These are phyloP conservation scores for Diversispora epigaea DNA, from an alignment of 192 early-diverging fungal genomes.

Conservation along the genomic window DNA sequence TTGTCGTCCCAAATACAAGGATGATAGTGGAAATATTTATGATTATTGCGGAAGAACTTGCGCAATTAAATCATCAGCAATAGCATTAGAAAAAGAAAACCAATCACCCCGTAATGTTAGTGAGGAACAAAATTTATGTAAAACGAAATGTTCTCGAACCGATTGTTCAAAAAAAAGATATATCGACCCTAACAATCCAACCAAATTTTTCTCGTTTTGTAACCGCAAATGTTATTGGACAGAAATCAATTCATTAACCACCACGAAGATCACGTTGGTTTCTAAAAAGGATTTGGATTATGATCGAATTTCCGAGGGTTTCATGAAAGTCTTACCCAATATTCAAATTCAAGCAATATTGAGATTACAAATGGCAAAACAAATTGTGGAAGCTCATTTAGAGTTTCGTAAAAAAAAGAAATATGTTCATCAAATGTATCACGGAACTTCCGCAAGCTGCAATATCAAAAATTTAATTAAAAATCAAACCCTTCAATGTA, in stretches of 20 bases:
- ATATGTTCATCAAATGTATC: neutral
- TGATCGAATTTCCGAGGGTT: neutral
- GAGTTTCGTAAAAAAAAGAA: neutral
- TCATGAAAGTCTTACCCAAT: neutral
- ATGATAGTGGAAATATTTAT: neutral
- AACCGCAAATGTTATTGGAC: neutral
- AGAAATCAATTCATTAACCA: neutral
- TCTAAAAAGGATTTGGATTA: slow-evolving; percentile 7
- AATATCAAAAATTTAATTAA: neutral
- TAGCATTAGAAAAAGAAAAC: too few relatives aligned
- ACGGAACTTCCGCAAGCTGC: slow-evolving; percentile 4
- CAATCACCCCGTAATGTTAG: too few relatives aligned
- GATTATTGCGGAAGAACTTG: slow-evolving; percentile 11
- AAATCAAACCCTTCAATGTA: too few relatives aligned
- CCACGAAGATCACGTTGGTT: neutral
- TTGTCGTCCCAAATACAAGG: neutral
- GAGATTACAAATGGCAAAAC: slow-evolving; percentile 10
- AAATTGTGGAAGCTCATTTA: slow-evolving; percentile 10
- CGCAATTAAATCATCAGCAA: neutral
- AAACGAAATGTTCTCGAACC: neutral
- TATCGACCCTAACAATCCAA: neutral
- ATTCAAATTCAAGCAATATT: slow-evolving; percentile 11
- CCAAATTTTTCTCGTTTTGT: neutral
- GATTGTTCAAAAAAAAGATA: neutral
- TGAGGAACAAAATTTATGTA: neutral